Evolutionary conservation across 768 basidiomycete genomes (phyloP), one percentile per base, ranked within the genome.

Genomic region (Polyporus arcularius): DNA sequence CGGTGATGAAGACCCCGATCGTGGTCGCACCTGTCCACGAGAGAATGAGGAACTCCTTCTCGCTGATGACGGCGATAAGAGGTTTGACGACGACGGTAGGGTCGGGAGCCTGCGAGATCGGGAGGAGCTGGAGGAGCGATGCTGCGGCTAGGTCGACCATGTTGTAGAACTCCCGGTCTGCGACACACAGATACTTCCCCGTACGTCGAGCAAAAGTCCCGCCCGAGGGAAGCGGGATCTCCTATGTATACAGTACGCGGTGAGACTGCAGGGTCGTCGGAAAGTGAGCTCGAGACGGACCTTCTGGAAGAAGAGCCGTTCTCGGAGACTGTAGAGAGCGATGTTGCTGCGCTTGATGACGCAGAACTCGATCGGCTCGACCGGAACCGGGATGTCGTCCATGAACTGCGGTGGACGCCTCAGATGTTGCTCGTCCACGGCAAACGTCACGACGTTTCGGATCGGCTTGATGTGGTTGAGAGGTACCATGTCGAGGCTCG

Each of bases 1-100:
- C 84, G 14, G 84, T 92, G 64, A 98, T 80, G 67, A 98, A 98
- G 10, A 98, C 76, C 0, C 96, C 96, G 42, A 98, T 77, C 0
- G 92, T 91, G 54, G 82, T 85, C 4, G 79, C 75, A 14, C 92
- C 96, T 1, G 88, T 94, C 84, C 89, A 95, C 2, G 90, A 91
- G 15, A 93, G 78, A 21, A 97, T 80, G 45, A 98, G 81, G 66
- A 95, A 97, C 72, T 97, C 95, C 64, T 83, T 85, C 32, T 85
- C 84, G 39, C 82, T 80, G 28, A 96, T 83, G 26, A 93, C 84
- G 1, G 86, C 84, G 50, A 96, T 92, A 28, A 82, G 84, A 0
- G 93, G 92, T 42, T 86, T 84, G 21, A 87, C 76, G 57, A 68
- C 68, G 26, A 65, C 67, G 3, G 73, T 69, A 2, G 75, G 70